Conservation (phyloP, 2,329 filamentous ascomycete genomes). For the Arthrobotrys pseudoclavata region DNA sequence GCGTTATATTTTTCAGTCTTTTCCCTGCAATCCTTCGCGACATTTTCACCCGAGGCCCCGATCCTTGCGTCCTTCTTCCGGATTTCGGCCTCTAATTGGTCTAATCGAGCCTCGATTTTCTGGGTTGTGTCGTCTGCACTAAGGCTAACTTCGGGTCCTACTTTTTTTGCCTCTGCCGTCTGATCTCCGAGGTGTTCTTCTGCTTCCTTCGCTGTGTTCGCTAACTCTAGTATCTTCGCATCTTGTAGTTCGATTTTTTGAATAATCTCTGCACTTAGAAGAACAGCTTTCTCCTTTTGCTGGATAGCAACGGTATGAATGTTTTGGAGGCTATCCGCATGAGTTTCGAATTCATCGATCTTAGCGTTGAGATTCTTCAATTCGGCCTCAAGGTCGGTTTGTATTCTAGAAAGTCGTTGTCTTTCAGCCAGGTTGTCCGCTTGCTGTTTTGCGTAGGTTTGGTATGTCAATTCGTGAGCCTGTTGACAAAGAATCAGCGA, state of each 20-base stretch:
- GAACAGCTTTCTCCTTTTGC: constrained; percentile 72
- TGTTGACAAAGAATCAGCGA: not conserved
- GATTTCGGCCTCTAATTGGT: constrained; percentile 35
- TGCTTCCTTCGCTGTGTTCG: not conserved
- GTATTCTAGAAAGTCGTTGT: constrained; percentile 61
- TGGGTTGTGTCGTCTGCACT: constrained; percentile 72
- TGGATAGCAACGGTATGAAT: constrained; percentile 71
- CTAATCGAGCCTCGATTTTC: constrained; percentile 67
- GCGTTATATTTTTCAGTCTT: constrained; percentile 57
- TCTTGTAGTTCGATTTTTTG: constrained; percentile 37
- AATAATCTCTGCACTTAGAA: constrained; percentile 22
- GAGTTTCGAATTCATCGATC: constrained; percentile 72
- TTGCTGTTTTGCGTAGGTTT: constrained; percentile 27
- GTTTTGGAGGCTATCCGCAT: constrained; percentile 69
- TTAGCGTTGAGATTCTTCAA: constrained; percentile 68
- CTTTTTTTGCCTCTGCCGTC: constrained; percentile 13
- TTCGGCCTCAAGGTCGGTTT: constrained; percentile 65
- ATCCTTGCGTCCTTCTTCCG: constrained; percentile 49
- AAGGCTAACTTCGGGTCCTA: constrained; percentile 20
- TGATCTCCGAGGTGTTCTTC: constrained; percentile 9
- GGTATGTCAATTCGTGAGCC: constrained; percentile 35
- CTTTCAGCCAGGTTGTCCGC: constrained; percentile 41
- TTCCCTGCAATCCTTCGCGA: constrained; percentile 50
- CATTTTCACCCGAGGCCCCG: constrained; percentile 41
- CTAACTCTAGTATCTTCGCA: not conserved